Percentiles rank a stretch among this genome's conserved stretches.
These are phyloP conservation scores for Neoboletus subvelutipes DNA, from an alignment of 768 basidiomycete species.

Conservation along the genomic window DNA sequence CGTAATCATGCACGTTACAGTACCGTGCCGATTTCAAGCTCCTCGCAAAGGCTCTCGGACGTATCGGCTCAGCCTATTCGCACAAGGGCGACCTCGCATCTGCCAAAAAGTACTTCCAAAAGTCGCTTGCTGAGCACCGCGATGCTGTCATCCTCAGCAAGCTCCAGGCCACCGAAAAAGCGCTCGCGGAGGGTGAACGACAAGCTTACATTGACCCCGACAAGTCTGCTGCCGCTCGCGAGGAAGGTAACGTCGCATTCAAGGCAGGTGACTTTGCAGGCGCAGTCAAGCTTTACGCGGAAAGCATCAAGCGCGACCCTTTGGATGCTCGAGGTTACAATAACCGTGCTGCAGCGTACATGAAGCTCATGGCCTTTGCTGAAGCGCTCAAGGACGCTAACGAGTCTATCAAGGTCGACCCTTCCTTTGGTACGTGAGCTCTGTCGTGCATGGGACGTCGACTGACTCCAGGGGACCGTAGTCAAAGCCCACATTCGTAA, in stretches of 20 bases:
- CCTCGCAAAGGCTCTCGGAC: conserved; percentile 90
- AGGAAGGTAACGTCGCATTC: conserved; percentile 91
- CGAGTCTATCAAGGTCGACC: conserved; percentile 89
- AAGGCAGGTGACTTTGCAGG: conserved; percentile 90
- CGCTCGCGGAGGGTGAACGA: conserved; percentile 73
- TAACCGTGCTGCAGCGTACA: conserved; percentile 97
- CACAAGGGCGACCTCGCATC: conserved; percentile 72
- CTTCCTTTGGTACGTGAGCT: conserved; percentile 64
- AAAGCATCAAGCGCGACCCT: conserved; percentile 96
- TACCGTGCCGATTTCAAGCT: conserved; percentile 93
- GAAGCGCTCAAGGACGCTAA: conserved; percentile 97
- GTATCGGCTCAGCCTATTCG: conserved; percentile 81
- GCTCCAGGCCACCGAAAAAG: conserved; percentile 79
- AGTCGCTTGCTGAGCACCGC: conserved; percentile 94
- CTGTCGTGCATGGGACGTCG: neutral
- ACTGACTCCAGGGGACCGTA: neutral
- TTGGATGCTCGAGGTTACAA: conserved; percentile 91
- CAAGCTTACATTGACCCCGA: conserved; percentile 86
- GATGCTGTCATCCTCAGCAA: conserved; percentile 91
- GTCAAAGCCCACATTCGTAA: conserved; percentile 98
- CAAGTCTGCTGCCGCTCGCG: conserved; percentile 76
- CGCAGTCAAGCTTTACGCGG: conserved; percentile 90
- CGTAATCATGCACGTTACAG: conserved; percentile 34
- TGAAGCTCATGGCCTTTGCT: conserved; percentile 88
- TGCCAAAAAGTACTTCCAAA: conserved; percentile 90